A percentile compares a stretch with the other conserved stretches of the same genome.
Conservation (phyloP, 495 filamentous ascomycete genomes). For the Xylaria cubensis region DNA sequence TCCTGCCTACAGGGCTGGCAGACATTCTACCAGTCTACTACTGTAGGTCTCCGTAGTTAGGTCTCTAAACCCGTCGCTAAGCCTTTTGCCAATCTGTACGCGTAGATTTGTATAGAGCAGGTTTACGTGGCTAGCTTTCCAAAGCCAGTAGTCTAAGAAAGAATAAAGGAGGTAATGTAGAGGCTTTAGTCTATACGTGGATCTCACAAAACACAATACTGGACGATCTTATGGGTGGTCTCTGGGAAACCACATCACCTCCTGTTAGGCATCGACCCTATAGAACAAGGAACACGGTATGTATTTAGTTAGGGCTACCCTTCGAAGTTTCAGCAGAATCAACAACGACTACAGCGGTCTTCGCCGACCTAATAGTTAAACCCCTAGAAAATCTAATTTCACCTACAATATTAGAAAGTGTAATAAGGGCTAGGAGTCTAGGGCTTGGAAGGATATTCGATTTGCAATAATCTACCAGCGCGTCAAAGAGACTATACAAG, state of each 20-base stretch:
- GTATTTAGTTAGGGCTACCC: neutral
- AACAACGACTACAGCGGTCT: neutral
- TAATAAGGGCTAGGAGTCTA: too few species aligned
- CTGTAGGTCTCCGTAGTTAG: too few species aligned
- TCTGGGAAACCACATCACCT: neutral
- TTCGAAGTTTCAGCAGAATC: neutral
- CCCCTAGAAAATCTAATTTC: neutral
- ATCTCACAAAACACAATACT: neutral
- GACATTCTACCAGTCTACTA: neutral
- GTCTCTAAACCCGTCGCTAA: too few species aligned
- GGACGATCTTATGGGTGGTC: neutral
- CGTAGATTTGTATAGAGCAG: too few species aligned
- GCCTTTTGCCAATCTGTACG: too few species aligned
- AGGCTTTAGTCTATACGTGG: neutral
- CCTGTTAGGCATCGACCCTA: neutral
- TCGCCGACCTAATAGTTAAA: neutral
- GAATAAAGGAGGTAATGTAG: too few species aligned
- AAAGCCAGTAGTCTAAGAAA: too few species aligned
- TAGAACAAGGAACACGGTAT: neutral
- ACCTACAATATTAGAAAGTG: neutral
- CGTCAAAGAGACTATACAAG: too few species aligned
- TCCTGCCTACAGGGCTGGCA: constrained; percentile 6
- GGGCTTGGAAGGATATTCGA: too few species aligned
- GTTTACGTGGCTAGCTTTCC: too few species aligned
- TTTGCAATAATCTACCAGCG: too few species aligned